A percentile compares a stretch with the other conserved stretches of the same genome.
These are phyloP conservation scores for Clarireedia hainanense DNA, from an alignment of 2,329 filamentous ascomycete species.

Conservation along the genomic window DNA sequence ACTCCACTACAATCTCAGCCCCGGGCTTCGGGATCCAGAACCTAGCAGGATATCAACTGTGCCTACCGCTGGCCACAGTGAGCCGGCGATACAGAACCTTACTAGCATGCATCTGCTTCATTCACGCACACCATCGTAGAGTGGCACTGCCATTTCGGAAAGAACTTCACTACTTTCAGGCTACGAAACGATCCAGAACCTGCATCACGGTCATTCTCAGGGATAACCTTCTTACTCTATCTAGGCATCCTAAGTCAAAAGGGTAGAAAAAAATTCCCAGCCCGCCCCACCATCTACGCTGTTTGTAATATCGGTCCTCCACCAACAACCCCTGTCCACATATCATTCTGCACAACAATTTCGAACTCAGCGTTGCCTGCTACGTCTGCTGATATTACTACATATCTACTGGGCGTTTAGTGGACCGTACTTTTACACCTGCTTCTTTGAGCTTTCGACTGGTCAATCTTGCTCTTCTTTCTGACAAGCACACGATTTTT, in stretches of 20 bases:
- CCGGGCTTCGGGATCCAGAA: constrained; percentile 16
- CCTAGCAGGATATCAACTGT: constrained; percentile 16
- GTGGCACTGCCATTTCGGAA: constrained; percentile 24
- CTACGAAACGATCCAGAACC: not conserved
- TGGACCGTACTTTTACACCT: constrained; percentile 9
- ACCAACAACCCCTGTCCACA: constrained; percentile 1
- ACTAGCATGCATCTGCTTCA: constrained; percentile 10
- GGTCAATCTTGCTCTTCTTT: constrained; percentile 11
- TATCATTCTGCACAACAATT: constrained; percentile 6
- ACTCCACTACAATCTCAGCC: constrained; percentile 13
- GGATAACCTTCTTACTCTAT: constrained; percentile 1
- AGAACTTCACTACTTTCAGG: constrained; percentile 9
- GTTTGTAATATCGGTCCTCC: constrained; percentile 15
- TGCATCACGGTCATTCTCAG: not conserved
- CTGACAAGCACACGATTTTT: constrained; percentile 16
- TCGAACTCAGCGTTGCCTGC: constrained; percentile 9
- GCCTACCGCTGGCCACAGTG: constrained; percentile 9
- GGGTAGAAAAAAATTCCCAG: constrained; percentile 4
- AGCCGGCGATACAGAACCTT: constrained; percentile 7
- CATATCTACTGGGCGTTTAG: constrained; percentile 11
- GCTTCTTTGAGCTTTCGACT: constrained; percentile 11
- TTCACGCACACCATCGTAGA: constrained; percentile 16
- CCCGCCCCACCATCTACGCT: constrained; percentile 10
- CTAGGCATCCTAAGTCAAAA: constrained; percentile 4
- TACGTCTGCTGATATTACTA: constrained; percentile 12